Evolutionary conservation across 352 stramenopile species (phyloP).

Genomic region (Globisporangium cystogenes): DNA sequence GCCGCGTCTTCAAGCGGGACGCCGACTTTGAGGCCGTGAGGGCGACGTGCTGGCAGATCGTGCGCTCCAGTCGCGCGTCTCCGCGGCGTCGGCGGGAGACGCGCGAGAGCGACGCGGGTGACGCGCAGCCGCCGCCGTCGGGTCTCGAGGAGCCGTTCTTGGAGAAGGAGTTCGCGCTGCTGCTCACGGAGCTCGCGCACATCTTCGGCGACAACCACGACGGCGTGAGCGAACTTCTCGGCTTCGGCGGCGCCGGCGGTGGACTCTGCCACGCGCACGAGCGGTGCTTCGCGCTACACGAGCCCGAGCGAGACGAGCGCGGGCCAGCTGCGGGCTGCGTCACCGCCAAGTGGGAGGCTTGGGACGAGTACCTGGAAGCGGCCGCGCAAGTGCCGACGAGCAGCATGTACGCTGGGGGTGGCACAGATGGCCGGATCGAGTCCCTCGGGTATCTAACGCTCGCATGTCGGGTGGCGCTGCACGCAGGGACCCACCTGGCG

Average conservation of each 20-base stretch:
- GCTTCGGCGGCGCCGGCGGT: not conserved
- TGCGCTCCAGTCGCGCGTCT: not conserved
- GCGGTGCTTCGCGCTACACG: slow-evolving; percentile 8
- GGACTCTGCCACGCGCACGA: slow-evolving; percentile 12
- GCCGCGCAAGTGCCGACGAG: not conserved
- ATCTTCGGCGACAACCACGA: slow-evolving; percentile 26
- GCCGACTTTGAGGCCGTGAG: slow-evolving; percentile 19
- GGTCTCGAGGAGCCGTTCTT: slow-evolving; percentile 3
- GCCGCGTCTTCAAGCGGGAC: slow-evolving; percentile 9
- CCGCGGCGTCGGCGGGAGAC: not conserved
- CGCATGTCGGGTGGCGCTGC: too few species aligned
- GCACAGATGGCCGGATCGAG: too few species aligned
- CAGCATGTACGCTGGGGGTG: not conserved
- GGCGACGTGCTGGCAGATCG: slow-evolving; percentile 12
- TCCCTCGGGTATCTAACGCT: too few species aligned
- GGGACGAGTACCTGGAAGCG: slow-evolving; percentile 17
- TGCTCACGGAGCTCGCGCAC: slow-evolving; percentile 19
- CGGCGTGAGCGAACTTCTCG: slow-evolving; percentile 20
- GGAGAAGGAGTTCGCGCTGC: slow-evolving; percentile 13
- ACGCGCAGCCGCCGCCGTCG: not conserved
- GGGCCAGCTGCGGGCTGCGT: slow-evolving; percentile 3
- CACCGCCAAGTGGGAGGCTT: slow-evolving; percentile 18
- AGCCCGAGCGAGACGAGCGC: not conserved
- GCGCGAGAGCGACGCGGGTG: slow-evolving; percentile 1
- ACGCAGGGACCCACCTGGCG: not conserved